Base-by-base conservation (phyloP, 202 grass and related monocot species). In the Dendrocalamus latiflorus region DNA sequence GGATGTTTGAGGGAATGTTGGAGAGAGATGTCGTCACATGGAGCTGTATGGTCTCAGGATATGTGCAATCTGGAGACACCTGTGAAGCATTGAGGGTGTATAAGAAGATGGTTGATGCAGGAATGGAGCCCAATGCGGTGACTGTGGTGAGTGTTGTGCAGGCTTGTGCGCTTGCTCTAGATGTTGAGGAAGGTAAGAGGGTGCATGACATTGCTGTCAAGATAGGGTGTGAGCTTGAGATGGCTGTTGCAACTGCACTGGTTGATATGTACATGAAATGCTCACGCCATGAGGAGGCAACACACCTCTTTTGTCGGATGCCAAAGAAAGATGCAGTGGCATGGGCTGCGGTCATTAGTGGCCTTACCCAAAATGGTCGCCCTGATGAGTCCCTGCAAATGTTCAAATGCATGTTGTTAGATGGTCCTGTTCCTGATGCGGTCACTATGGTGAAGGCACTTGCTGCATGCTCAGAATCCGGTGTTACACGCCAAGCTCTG, bases 181-280 rank as follows among this genome's bases (percentile, higher is more conserved):
- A 91, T 86, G n/a, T 76, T 16, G 45, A 82, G 15, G 85, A 92
- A 84, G 93, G 90, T n/a, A 89, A 61, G 70, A 80, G 17, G 6
- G 26, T 83, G 36, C 93, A 92, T 70, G 59, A 70, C 14, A 33
- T 53, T 72, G 85, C 83, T 58, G 75, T 71, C 33, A 77, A 22
- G 38, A 88, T 81, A 67, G 93, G 88, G 59, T 86, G 72, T 41
- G 93, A 89, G 67, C 66, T 83, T 67, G 86, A 91, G 59, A 15
- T 89, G 49, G 41, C 82, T 48, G 76, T 92, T 84, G 86, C 83
- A 7, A 95, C 88, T 65, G 83, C 90, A 10, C 76, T 95, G 45
- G 85, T 92, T 71, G 87, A 92, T 81, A 88, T 92, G 93, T 95
- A 95, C 77, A 92, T 90, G 93, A 95, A 95, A 72, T 92, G 90